Evolutionary conservation across 2,329 filamentous ascomycete genomes (phyloP), one percentile per base, ranked within the genome.

Genomic region (Clathrospora elynae): DNA sequence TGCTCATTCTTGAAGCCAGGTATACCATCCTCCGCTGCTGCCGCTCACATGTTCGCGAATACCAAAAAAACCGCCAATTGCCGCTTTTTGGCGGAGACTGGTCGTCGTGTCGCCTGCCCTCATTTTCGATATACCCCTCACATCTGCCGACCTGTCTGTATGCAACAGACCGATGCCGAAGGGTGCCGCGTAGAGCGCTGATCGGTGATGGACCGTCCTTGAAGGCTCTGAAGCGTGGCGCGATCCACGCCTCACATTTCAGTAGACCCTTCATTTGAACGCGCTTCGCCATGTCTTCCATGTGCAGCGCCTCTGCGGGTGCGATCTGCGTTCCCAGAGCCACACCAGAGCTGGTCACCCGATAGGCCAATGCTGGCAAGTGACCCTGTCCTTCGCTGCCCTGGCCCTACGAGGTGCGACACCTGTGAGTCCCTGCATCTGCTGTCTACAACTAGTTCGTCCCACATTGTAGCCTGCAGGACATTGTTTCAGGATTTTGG

Each of bases 341-440:
- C 59, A 47, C 44, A 50, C 44, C 49, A 47, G 48, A 49, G 52
- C 54, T 56, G 54, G 42, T 51, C 49, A 53, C 47, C 57, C 57
- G 62, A 68, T 68, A 65, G 63, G 65, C 49, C 65, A 67, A 67
- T 67, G 50, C 55, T 48, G 48, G 38, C 51, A 62, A 48, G 52
- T 56, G 53, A 60, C 56, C 55, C 54, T 53, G 47, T 59, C 53
- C 56, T 53, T 55, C 55, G 51, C 51, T 55, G 50, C 55, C 59
- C 57, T 51, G 46, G 48, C 51, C 46, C 47, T 37, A 35, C 46
- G 51, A 33, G 52, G 35, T 54, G 49, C 49, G 51, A 47, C 40
- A 42, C 38, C 41, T 44, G 35, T 47, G 46, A 55, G 61, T 54
- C 63, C 65, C 65, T 68, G 65, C 65, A 65, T 54, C 61, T 55